Conservation (phyloP, 2,329 filamentous ascomycete species). For the Exserohilum turcica region DNA sequence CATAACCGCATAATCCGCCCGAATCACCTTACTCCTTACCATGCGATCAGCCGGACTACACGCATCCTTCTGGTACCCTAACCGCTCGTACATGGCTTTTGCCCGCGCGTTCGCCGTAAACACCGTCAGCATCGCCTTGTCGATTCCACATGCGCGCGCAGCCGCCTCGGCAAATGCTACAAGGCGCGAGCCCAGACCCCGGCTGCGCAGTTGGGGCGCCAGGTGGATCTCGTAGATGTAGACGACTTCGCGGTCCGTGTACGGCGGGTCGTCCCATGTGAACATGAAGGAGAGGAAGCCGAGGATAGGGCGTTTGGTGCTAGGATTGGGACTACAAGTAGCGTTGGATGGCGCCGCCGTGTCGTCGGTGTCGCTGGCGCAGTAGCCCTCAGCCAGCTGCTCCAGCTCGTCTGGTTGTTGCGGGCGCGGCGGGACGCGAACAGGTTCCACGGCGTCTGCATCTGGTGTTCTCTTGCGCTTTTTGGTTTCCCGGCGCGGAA, state of each 20-base stretch:
- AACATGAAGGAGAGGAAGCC: conserved; percentile 68
- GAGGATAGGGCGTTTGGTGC: conserved; percentile 14
- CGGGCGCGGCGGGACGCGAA: background rate
- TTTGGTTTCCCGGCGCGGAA: background rate
- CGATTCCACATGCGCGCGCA: conserved; percentile 60
- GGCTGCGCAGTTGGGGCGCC: conserved; percentile 60
- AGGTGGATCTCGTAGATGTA: conserved; percentile 84
- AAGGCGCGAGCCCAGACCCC: conserved; percentile 65
- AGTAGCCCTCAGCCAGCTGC: background rate
- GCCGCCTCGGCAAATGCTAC: conserved; percentile 62
- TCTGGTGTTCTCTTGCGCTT: background rate
- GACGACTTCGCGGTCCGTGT: conserved; percentile 60
- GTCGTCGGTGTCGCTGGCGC: background rate
- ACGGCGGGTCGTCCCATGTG: conserved; percentile 63
- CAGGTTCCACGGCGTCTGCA: background rate
- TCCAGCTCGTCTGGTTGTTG: background rate
- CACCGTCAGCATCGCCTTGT: conserved; percentile 76
- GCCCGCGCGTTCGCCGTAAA: conserved; percentile 66
- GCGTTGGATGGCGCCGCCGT: background rate
- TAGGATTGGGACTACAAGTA: too few relatives aligned
- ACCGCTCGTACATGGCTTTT: conserved; percentile 63
- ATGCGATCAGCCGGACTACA: conserved; percentile 56
- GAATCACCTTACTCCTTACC: conserved; percentile 26
- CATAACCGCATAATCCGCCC: conserved; percentile 37
- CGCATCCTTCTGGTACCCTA: conserved; percentile 62